Evolutionary conservation across 352 stramenopile species (phyloP).

Genomic region (Globisporangium solare): DNA sequence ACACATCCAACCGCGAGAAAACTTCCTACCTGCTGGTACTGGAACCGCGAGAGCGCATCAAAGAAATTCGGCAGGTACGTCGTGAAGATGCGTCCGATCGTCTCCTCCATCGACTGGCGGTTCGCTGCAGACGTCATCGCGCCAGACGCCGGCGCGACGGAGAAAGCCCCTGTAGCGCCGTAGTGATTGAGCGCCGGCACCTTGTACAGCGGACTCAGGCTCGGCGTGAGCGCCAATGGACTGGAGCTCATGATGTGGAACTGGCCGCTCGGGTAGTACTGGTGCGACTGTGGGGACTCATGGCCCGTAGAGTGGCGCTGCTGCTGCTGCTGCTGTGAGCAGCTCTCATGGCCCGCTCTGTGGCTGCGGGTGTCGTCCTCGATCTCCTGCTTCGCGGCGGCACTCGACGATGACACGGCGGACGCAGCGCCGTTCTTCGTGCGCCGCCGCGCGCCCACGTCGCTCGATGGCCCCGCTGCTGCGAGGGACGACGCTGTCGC

Average conservation of each 20-base stretch:
- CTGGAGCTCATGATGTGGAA: slow-evolving; percentile 29
- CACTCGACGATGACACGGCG: neutral
- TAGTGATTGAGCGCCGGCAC: slow-evolving; percentile 22
- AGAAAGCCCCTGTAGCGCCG: slow-evolving; percentile 6
- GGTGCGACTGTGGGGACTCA: slow-evolving; percentile 3
- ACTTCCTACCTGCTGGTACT: slow-evolving; percentile 44
- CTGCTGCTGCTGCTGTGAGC: slow-evolving; percentile 1
- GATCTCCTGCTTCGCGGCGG: neutral
- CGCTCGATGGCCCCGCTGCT: slow-evolving; percentile 1
- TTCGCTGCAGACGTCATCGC: slow-evolving; percentile 1
- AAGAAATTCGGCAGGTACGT: slow-evolving; percentile 55
- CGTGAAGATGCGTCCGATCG: slow-evolving; percentile 39
- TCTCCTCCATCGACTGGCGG: slow-evolving; percentile 32
- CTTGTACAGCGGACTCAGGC: slow-evolving; percentile 38
- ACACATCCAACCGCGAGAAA: neutral
- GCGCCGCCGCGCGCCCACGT: slow-evolving; percentile 9
- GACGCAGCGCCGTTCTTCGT: neutral
- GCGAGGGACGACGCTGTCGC: neutral
- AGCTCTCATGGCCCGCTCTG: slow-evolving; percentile 1
- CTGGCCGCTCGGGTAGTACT: slow-evolving; percentile 29
- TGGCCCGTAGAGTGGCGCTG: neutral
- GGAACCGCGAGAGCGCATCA: slow-evolving; percentile 52
- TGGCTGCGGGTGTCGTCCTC: slow-evolving; percentile 11
- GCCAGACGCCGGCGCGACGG: slow-evolving; percentile 16
- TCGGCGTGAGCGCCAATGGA: slow-evolving; percentile 39